These are phyloP conservation scores for Teunomyces kruisii DNA, from an alignment of 805 yeast genomes.

Conservation along the genomic window DNA sequence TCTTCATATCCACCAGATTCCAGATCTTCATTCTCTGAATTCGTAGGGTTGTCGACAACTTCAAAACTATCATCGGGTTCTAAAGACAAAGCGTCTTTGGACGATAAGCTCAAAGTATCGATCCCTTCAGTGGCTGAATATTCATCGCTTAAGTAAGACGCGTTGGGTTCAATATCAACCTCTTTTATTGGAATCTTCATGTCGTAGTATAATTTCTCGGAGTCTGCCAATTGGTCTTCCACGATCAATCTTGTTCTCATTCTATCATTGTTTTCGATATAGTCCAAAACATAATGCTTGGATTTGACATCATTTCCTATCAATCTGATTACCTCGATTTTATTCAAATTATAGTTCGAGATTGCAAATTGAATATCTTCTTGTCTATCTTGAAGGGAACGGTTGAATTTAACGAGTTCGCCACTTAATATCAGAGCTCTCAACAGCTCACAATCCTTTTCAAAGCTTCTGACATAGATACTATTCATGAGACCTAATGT, in stretches of 20 bases:
- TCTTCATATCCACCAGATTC: conserved; percentile 46
- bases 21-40: conserved; percentile 16
- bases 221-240: conserved; percentile 47
- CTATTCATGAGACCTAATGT: conserved; percentile 29
- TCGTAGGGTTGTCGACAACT: conserved; percentile 40
- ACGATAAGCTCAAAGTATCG: conserved; percentile 25
- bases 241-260: conserved; percentile 63
- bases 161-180: conserved; percentile 16
- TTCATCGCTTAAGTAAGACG: conserved; percentile 14
- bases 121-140: conserved; percentile 17
- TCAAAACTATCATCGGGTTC: conserved; percentile 40
- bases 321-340: conserved; percentile 48
- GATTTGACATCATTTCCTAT: conserved; percentile 17
- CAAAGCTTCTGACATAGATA: conserved; percentile 33
- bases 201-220: conserved; percentile 43
- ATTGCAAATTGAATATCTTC: conserved; percentile 56
- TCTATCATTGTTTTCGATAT: conserved; percentile 67
- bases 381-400: conserved; percentile 62
- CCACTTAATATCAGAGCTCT: conserved; percentile 35
- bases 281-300: conserved; percentile 53
- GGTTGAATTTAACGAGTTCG: conserved; percentile 49
- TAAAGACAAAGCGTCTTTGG: conserved; percentile 11
- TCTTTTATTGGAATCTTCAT: conserved; percentile 37
- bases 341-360: conserved; percentile 47
- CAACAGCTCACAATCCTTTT: conserved; percentile 36